These are phyloP conservation scores for Phaffia australis DNA, from an alignment of 768 basidiomycete genomes.

Conservation along the genomic window DNA sequence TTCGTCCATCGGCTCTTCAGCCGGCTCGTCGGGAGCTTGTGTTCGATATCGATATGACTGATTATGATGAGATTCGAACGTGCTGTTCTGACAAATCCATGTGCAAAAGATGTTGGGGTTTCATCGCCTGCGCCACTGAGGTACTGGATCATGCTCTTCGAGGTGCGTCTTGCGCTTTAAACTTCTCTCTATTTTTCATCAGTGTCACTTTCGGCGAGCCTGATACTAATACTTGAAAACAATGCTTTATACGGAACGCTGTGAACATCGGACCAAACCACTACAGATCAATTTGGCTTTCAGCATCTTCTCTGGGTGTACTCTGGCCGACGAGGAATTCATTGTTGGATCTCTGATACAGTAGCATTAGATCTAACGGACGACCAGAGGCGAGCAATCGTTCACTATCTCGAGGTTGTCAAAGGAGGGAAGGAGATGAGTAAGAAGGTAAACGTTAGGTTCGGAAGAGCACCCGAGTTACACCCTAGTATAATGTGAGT, in stretches of 20 bases:
- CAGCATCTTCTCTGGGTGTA: slow-evolving; percentile 90
- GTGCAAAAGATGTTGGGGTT: slow-evolving; percentile 86
- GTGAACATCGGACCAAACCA: neutral
- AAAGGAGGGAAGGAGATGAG: slow-evolving; percentile 67
- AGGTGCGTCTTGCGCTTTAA: slow-evolving; percentile 35
- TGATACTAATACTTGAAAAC: neutral
- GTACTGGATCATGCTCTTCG: slow-evolving; percentile 69
- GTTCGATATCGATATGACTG: slow-evolving; percentile 99
- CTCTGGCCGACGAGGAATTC: slow-evolving; percentile 95
- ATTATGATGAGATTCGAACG: slow-evolving; percentile 89
- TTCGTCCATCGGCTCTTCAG: slow-evolving; percentile 55
- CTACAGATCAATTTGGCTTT: slow-evolving; percentile 72
- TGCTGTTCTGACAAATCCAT: slow-evolving; percentile 87
- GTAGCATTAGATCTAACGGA: slow-evolving; percentile 83
- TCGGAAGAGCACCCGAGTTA: slow-evolving; percentile 40
- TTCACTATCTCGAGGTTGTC: slow-evolving; percentile 75
- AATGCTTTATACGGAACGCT: neutral
- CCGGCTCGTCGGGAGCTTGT: slow-evolving; percentile 83
- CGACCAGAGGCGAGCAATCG: slow-evolving; percentile 73
- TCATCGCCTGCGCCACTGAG: slow-evolving; percentile 82
- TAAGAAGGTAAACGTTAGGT: slow-evolving; percentile 66
- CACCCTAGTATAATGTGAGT: slow-evolving; percentile 67
- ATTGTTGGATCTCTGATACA: slow-evolving; percentile 89
- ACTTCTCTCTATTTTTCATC: neutral
- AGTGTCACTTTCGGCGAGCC: neutral